Evolutionary conservation across 2,329 filamentous ascomycete species (phyloP).

Genomic region (Metarhizium sp.): DNA sequence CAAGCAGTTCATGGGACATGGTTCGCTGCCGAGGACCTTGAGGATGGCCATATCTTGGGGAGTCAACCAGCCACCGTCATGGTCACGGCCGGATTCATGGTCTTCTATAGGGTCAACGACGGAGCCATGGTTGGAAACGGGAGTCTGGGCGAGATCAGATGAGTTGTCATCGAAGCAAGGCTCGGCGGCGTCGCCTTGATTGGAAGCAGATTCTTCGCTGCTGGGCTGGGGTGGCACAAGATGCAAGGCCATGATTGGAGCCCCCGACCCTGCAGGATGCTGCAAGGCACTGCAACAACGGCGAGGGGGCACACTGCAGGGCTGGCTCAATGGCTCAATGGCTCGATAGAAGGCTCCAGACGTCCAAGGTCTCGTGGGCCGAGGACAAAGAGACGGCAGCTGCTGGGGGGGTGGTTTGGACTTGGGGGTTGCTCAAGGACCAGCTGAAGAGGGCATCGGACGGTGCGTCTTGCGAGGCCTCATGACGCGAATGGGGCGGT

Average conservation of each 20-base stretch:
- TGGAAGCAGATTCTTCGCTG: conserved; percentile 12
- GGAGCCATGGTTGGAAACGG: conserved; percentile 7
- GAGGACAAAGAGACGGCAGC: background rate
- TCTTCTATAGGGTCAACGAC: conserved; percentile 2
- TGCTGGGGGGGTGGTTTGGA: background rate
- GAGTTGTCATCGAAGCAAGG: conserved; percentile 10
- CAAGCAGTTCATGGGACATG: conserved; percentile 2
- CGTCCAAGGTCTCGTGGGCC: background rate
- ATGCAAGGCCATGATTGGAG: conserved; percentile 18
- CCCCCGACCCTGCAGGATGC: conserved; percentile 12
- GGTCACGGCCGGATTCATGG: conserved; percentile 6
- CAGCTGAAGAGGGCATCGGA: background rate
- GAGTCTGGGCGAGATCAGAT: conserved; percentile 8
- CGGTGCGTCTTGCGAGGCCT: background rate
- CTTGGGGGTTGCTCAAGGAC: background rate
- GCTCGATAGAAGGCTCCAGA: background rate
- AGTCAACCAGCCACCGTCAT: conserved; percentile 14
- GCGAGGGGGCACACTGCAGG: conserved; percentile 1
- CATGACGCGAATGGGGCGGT: background rate
- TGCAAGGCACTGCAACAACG: conserved; percentile 11
- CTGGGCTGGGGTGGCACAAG: conserved; percentile 12
- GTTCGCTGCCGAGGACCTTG: conserved; percentile 9
- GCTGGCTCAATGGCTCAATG: background rate
- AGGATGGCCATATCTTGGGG: conserved; percentile 14
- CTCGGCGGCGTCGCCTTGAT: conserved; percentile 11